phyloP scores from a whole-genome alignment of 2,329 filamentous ascomycete genomes.

The Aspergillus pseudoglaucus region DNA sequence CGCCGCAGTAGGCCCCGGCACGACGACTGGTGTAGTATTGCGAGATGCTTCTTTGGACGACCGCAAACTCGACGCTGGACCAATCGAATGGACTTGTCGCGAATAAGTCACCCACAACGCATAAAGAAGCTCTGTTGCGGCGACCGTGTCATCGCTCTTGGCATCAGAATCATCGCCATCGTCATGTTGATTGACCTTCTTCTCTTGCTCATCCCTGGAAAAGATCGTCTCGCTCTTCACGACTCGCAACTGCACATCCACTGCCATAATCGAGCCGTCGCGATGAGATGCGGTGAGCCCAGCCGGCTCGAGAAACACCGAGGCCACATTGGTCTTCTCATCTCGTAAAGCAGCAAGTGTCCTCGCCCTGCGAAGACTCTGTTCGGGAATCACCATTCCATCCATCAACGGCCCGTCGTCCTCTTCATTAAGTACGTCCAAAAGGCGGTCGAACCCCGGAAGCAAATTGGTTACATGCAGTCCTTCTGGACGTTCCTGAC shows the following conservation, averaged over 20 bases:
- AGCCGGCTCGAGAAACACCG: constrained; percentile 74
- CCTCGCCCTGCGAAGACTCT: constrained; percentile 85
- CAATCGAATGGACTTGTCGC: constrained; percentile 75
- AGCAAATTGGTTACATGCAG: constrained; percentile 73
- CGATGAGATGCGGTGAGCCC: constrained; percentile 81
- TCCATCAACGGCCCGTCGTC: constrained; percentile 78
- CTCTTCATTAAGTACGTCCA: constrained; percentile 76
- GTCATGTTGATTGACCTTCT: constrained; percentile 57
- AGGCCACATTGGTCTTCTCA: constrained; percentile 69
- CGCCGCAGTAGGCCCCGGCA: constrained; percentile 42
- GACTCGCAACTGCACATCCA: constrained; percentile 94
- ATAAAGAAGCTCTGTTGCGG: constrained; percentile 76
- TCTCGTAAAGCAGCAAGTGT: constrained; percentile 78
- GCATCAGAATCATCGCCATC: constrained; percentile 35
- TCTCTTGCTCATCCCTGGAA: constrained; percentile 53
- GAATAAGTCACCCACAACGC: constrained; percentile 98
- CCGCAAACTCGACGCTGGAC: constrained; percentile 52
- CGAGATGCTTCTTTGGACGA: constrained; percentile 51
- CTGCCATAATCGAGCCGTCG: constrained; percentile 84
- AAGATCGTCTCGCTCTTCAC: constrained; percentile 76
- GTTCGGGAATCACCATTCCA: constrained; percentile 94
- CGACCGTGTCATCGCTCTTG: constrained; percentile 32
- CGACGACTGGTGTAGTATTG: constrained; percentile 66
- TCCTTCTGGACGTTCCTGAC: constrained; percentile 76
- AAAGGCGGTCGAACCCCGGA: constrained; percentile 76